Base-by-base conservation (phyloP, 371 early-diverging fungal species). In the Nematocida sp. region DNA sequence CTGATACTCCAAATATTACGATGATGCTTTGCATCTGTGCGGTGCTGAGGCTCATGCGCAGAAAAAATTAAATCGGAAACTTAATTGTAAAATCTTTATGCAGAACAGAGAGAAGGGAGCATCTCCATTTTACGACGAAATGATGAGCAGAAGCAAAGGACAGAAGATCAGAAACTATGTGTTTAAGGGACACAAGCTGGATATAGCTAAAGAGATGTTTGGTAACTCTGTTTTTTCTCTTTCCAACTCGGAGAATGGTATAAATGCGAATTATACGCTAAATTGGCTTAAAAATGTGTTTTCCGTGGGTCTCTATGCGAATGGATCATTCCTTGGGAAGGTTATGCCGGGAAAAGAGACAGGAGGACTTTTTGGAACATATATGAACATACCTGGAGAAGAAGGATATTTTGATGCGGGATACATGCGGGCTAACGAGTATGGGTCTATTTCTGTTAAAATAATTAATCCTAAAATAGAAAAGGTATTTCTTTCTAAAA, bases 131-230 rank as follows among this genome's bases (percentile, higher is more conserved):
- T 71, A 60, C 55, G 45, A 61, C 16, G 49, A 49, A n/a, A n/a
- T 71, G n/a, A 36, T 61, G 2, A 63, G 35, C 39, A 38, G 20
- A 18, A 71, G 53, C 51, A 42, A 32, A 36, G 9, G 20, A 9
- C 20, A 57, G 16, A 49, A 47, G 16, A 25, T n/a, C 18, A 49
- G 33, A 4, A 71, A 42, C 23, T 61, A 60, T 54, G 16, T 51
- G 20, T 71, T 71, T 39, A 9, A 42, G 18, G 75, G 75, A 11
- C 57, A 48, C 7, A 71, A 71, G 63, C 30, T 71, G 45, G 75
- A 71, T 38, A 49, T 71, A 20, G 35, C 59, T n/a, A 71, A 71
- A 35, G 63, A 38, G 26, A 9, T 71, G 2, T 33, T 50, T n/a
- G 33, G 30, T 4, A 59, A 42, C 9, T 50, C 63, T 4, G 30